phyloP scores from a whole-genome alignment of 2,329 filamentous ascomycete genomes.

The Scedosporium aurantiacum region DNA sequence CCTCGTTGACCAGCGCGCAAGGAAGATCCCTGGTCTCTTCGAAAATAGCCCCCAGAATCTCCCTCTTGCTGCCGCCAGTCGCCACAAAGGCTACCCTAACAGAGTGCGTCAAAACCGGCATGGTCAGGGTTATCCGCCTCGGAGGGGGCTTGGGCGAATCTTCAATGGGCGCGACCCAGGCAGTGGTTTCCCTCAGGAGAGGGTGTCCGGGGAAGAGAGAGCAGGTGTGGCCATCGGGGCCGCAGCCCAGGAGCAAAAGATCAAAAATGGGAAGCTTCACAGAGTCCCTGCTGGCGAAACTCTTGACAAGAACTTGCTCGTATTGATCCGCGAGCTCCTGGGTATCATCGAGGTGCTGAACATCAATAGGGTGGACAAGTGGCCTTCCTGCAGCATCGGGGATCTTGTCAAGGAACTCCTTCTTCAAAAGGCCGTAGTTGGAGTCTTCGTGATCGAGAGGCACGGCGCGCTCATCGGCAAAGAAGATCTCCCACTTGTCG shows the following conservation, averaged over 20 bases:
- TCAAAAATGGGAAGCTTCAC: slow-evolving; percentile 95
- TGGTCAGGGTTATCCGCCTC: slow-evolving; percentile 78
- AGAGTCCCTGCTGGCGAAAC: slow-evolving; percentile 84
- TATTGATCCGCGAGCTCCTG: slow-evolving; percentile 92
- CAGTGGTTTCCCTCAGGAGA: slow-evolving; percentile 72
- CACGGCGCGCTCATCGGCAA: slow-evolving; percentile 92
- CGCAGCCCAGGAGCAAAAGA: slow-evolving; percentile 82
- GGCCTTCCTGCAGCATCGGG: slow-evolving; percentile 56
- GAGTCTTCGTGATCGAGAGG: slow-evolving; percentile 86
- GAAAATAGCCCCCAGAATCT: slow-evolving; percentile 86
- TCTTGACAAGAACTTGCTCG: slow-evolving; percentile 73
- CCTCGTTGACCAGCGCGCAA: slow-evolving; percentile 78
- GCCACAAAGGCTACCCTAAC: slow-evolving; percentile 84
- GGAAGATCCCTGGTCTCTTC: slow-evolving; percentile 73
- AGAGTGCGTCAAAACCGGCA: slow-evolving; percentile 82
- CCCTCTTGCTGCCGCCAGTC: slow-evolving; percentile 81
- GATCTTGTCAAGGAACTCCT: slow-evolving; percentile 81
- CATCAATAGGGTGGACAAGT: slow-evolving; percentile 68
- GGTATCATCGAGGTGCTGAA: slow-evolving; percentile 53
- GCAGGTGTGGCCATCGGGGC: slow-evolving; percentile 95
- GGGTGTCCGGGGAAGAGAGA: slow-evolving; percentile 86
- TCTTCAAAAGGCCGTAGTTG: slow-evolving; percentile 83
- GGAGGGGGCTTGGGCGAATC: slow-evolving; percentile 93
- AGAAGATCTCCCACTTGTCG: slow-evolving; percentile 93
- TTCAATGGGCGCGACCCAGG: slow-evolving; percentile 86